Base-by-base conservation (phyloP, 1,284 basidiomycete genomes). In the Blastosporella zonata region DNA sequence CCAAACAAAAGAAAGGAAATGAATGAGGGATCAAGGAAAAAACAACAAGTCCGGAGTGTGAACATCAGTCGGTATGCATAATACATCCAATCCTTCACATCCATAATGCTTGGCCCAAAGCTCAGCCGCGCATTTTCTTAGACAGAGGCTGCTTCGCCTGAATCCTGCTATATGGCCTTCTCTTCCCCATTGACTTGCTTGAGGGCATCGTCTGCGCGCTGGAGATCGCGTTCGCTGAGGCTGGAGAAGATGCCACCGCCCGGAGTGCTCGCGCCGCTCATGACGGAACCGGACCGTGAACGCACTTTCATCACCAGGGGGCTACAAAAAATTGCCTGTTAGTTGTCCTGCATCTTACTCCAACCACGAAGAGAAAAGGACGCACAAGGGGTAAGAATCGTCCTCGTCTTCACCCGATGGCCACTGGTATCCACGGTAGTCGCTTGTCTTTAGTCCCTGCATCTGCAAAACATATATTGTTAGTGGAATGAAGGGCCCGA, bases 221-320 rank as follows among this genome's bases (percentile, higher is more conserved):
- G 77, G 55, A 97, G 68, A 65, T 96, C 93, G 40, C 81, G 76
- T 67, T 96, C 93, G 63, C 84, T 92, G 52, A 96, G 68, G 56
- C 83, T 90, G 59, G 78, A 82, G 62, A 82, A 84, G 28, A 78
- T 74, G 3, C 85, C 87, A 25, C 88, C 89, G 1, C 88, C 90
- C 0, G 93, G 93, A 0, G 93, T 97, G 63, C 87, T 92, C 3
- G 88, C 83, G 27, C 93, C 93, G 38, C 90, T 93, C 62, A 87
- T 82, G 25, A 92, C 82, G 8, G 89, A 91, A 55, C 87, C 84
- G n/a, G 87, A 81, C 49, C 92, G 82, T 41, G 90, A 91, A 45
- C 93, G 87, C 21, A 91, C 84, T 71, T 94, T 95, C 84, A 93
- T 92, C 39, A 93, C 87, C 51, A 95, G 72, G 2, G 91, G 90